Conservation (phyloP, 768 basidiomycete species). For the Guyanaporus albipodus region DNA sequence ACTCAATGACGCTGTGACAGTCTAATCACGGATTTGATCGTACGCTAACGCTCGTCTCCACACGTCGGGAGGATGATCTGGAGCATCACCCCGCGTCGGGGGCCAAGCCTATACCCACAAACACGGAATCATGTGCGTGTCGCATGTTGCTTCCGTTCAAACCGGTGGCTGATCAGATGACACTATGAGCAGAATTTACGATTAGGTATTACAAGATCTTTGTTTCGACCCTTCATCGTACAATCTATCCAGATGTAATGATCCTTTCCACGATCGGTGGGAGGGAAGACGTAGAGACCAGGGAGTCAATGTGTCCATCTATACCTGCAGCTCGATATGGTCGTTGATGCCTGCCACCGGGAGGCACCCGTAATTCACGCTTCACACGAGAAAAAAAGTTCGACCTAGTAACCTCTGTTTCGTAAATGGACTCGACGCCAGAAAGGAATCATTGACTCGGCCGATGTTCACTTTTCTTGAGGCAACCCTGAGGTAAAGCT, state of each 20-base stretch:
- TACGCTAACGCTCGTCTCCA: slow-evolving; percentile 52
- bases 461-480: not conserved
- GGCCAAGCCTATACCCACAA: slow-evolving; percentile 11
- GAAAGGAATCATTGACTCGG: not conserved
- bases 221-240: slow-evolving; percentile 5
- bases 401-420: not conserved
- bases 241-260: slow-evolving; percentile 16
- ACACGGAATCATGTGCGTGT: slow-evolving; percentile 18
- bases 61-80: slow-evolving; percentile 49
- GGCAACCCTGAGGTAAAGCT: not conserved
- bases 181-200: slow-evolving; percentile 16
- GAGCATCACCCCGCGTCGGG: slow-evolving; percentile 13
- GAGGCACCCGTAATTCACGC: slow-evolving; percentile 1
- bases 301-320: slow-evolving; percentile 6
- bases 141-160: not conserved
- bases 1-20: slow-evolving; percentile 34
- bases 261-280: not conserved
- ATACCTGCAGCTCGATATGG: slow-evolving; percentile 7
- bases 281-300: slow-evolving; percentile 5
- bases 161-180: slow-evolving; percentile 1
- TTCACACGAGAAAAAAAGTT: slow-evolving; percentile 5
- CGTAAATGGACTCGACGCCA: not conserved
- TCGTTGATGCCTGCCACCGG: slow-evolving; percentile 3
- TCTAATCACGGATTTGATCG: slow-evolving; percentile 76
- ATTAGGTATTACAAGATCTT: slow-evolving; percentile 1